Conservation (phyloP, 805 yeast species). For the Barnettozyma sp. region DNA sequence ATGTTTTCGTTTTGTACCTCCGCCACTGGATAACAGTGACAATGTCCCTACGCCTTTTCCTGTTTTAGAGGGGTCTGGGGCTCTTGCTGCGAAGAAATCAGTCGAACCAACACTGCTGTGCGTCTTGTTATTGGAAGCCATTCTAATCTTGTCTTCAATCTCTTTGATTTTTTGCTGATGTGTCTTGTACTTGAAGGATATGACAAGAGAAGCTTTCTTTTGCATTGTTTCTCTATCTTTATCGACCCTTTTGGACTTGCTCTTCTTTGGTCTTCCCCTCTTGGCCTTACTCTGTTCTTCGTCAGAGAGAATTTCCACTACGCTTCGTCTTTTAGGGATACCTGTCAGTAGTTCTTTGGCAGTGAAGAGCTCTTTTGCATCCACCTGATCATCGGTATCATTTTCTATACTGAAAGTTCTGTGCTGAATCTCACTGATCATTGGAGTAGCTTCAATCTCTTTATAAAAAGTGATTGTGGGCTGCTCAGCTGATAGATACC, state of each 20-base stretch:
- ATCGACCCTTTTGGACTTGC: no score
- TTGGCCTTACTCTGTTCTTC: constrained; percentile 5
- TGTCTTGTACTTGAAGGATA: constrained; percentile 18
- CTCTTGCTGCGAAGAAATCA: constrained; percentile 13
- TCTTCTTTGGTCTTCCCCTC: constrained; percentile 6
- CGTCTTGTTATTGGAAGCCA: constrained; percentile 6
- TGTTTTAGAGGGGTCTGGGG: neutral
- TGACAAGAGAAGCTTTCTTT: constrained; percentile 6
- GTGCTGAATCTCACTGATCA: neutral
- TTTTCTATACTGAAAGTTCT: neutral
- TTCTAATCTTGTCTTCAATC: constrained; percentile 21
- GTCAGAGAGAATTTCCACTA: constrained; percentile 16
- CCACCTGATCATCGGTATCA: neutral
- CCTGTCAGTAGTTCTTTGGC: constrained; percentile 4
- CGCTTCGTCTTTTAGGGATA: constrained; percentile 1
- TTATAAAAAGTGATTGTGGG: no score
- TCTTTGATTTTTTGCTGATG: constrained; percentile 14
- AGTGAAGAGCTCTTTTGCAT: neutral
- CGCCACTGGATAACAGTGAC: constrained; percentile 8
- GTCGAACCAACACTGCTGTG: constrained; percentile 16
- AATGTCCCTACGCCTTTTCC: constrained; percentile 4
- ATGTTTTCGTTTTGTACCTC: constrained; percentile 7
- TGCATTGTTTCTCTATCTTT: neutral
- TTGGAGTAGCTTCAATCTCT: constrained; percentile 1
- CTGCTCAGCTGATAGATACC: constrained; percentile 1